Conservation (phyloP, 352 stramenopile genomes). For the Phytophthora sp. region DNA sequence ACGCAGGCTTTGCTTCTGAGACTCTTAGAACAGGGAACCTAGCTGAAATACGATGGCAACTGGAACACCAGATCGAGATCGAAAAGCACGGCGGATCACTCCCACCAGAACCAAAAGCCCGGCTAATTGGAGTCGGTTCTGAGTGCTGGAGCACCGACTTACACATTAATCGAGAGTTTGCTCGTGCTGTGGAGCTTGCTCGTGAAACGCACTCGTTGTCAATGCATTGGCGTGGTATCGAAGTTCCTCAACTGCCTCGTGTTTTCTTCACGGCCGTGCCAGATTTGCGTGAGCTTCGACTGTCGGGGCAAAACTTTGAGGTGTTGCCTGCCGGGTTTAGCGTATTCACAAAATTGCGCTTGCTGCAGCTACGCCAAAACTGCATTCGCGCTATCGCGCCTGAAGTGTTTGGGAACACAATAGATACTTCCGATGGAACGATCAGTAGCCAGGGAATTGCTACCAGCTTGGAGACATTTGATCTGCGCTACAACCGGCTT, state of each 20-base stretch:
- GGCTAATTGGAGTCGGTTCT: conserved; percentile 50
- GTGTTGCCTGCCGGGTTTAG: conserved; percentile 46
- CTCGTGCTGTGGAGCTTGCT: conserved; percentile 43
- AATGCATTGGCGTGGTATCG: conserved; percentile 77
- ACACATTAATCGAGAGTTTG: conserved; percentile 66
- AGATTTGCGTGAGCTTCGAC: conserved; percentile 54
- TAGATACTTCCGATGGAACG: neutral
- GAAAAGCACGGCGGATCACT: conserved; percentile 35
- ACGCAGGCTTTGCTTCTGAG: conserved; percentile 41
- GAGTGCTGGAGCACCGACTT: conserved; percentile 76
- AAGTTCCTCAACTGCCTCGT: conserved; percentile 43
- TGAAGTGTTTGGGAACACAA: conserved; percentile 42
- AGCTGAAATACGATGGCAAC: conserved; percentile 54
- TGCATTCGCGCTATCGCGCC: conserved; percentile 49
- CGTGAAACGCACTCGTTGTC: conserved; percentile 48
- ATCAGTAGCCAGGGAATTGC: conserved; percentile 2
- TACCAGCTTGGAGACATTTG: conserved; percentile 53
- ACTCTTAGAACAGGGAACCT: conserved; percentile 54
- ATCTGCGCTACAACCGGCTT: conserved; percentile 75
- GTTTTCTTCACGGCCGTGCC: conserved; percentile 55
- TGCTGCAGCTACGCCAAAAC: conserved; percentile 75
- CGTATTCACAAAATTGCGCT: conserved; percentile 41
- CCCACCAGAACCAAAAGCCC: conserved; percentile 42
- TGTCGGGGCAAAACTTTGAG: conserved; percentile 64
- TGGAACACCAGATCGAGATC: conserved; percentile 56